phyloP scores from a whole-genome alignment of 306 rosid species.

The Glycine tomentella region DNA sequence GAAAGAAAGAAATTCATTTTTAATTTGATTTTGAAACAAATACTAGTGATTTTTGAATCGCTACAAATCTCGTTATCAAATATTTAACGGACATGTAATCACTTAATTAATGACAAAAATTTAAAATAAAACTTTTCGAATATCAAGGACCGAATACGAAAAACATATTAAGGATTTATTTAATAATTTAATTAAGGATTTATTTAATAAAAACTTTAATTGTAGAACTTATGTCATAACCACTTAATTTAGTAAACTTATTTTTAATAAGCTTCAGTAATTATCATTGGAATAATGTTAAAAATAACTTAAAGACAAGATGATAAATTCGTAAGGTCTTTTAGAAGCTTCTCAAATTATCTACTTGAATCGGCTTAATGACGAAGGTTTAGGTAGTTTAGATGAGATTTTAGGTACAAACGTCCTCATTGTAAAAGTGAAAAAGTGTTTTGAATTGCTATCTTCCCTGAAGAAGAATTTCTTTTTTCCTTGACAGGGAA shows the following conservation, averaged over 20 bases:
- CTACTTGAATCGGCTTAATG: too few species aligned
- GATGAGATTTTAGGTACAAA: neutral
- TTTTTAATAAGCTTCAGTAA: neutral
- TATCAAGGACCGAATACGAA: too few species aligned
- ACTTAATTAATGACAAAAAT: too few species aligned
- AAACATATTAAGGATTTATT: neutral
- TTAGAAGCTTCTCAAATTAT: neutral
- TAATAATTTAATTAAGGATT: neutral
- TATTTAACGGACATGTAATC: too few species aligned
- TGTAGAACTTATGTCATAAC: neutral
- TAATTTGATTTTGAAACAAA: too few species aligned
- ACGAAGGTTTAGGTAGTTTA: neutral
- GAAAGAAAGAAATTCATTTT: too few species aligned
- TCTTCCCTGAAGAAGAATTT: neutral
- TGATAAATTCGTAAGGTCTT: neutral
- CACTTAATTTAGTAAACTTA: neutral
- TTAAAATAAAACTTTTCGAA: too few species aligned
- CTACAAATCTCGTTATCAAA: too few species aligned
- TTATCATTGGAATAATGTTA: neutral
- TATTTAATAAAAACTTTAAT: neutral
- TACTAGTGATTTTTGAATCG: too few species aligned
- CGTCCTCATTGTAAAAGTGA: neutral
- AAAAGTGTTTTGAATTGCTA: neutral
- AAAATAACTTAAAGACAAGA: neutral
- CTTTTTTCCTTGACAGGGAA: slow-evolving; percentile 63